Evolutionary conservation across 805 yeast genomes (phyloP).

Genomic region (Suhomyces sp.): DNA sequence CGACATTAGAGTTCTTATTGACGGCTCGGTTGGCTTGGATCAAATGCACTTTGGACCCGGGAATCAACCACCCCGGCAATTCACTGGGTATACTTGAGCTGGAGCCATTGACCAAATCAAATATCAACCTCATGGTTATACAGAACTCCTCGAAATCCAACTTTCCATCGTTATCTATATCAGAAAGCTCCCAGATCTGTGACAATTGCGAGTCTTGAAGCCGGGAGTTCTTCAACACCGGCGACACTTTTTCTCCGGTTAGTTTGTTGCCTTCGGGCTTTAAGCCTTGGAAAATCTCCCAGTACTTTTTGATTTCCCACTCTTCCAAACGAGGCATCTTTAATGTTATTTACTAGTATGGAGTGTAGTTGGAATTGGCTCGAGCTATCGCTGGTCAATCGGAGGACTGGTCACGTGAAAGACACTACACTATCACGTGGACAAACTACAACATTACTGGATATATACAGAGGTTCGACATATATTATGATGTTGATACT

Average conservation of each 20-base stretch:
- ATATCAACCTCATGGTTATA: conserved; percentile 92
- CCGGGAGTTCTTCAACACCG: conserved; percentile 86
- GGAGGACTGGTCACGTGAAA: background rate
- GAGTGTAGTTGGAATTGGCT: background rate
- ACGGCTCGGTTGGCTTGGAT: conserved; percentile 80
- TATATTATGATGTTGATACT: too few relatives aligned
- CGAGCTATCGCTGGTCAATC: background rate
- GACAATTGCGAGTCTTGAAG: conserved; percentile 74
- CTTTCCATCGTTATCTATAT: conserved; percentile 86
- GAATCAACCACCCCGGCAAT: conserved; percentile 90
- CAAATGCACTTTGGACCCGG: conserved; percentile 81
- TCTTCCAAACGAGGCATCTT: conserved; percentile 73
- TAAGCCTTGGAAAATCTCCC: conserved; percentile 94
- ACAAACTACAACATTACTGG: too few relatives aligned
- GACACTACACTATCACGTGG: too few relatives aligned
- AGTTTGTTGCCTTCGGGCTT: conserved; percentile 77
- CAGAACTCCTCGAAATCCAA: conserved; percentile 98
- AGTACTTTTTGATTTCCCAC: conserved; percentile 94
- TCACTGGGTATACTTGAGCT: conserved; percentile 56
- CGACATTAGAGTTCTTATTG: conserved; percentile 21
- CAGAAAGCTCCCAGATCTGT: conserved; percentile 87
- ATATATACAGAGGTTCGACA: too few relatives aligned
- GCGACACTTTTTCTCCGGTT: conserved; percentile 78
- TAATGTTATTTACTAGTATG: too few relatives aligned
- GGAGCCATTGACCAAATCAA: conserved; percentile 80